Evolutionary conservation across 148 eudicot species (phyloP).

Genomic region (Polygonum aviculare): DNA sequence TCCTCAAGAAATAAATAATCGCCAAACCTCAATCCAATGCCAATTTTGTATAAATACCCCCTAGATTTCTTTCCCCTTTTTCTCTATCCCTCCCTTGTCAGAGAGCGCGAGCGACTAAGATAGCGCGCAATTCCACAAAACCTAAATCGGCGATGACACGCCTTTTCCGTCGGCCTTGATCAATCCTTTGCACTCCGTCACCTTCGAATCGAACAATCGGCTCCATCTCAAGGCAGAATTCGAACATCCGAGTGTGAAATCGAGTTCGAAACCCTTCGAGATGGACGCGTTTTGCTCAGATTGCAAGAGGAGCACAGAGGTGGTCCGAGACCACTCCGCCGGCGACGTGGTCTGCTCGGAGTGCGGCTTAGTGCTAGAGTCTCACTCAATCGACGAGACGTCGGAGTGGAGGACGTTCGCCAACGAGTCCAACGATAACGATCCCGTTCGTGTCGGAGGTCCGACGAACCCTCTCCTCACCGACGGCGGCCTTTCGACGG

Average conservation of each 20-base stretch:
- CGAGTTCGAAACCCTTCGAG: background rate
- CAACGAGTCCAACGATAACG: slow-evolving; percentile 69
- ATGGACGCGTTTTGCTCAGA: slow-evolving; percentile 60
- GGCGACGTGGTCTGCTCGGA: slow-evolving; percentile 92
- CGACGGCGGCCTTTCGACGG: slow-evolving; percentile 69
- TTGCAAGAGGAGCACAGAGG: slow-evolving; percentile 75
- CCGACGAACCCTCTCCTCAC: slow-evolving; percentile 63
- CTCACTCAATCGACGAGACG: slow-evolving; percentile 87
- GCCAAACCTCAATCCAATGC: background rate
- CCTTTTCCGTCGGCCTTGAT: background rate
- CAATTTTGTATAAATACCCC: slow-evolving; percentile 20
- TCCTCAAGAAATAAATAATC: slow-evolving; percentile 17
- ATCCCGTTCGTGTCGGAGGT: slow-evolving; percentile 86
- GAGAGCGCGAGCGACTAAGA: background rate
- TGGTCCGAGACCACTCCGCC: slow-evolving; percentile 77
- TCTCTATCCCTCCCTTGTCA: background rate
- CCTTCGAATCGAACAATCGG: background rate
- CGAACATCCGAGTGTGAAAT: background rate
- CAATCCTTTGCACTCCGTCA: background rate
- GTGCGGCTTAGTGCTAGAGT: slow-evolving; percentile 82
- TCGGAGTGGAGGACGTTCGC: slow-evolving; percentile 93
- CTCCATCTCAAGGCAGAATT: background rate
- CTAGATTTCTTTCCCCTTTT: background rate
- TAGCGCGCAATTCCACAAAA: background rate
- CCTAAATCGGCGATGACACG: background rate